Evolutionary conservation across 129 eudicot genomes (phyloP), one percentile per base, ranked within the genome.

Genomic region (Escallonia rubra): DNA sequence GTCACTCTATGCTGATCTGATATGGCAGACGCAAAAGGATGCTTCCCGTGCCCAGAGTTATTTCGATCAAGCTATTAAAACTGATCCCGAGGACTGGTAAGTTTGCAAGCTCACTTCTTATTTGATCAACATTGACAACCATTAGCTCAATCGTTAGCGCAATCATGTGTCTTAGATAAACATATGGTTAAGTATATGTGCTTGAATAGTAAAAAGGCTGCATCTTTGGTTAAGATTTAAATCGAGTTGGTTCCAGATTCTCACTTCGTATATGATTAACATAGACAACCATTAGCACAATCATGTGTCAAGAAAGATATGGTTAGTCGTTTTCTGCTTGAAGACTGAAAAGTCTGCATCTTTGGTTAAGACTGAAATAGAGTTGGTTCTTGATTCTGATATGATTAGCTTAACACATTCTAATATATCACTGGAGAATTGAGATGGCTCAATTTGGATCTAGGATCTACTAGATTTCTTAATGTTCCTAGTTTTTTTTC

Each of bases 31-130:
- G 0, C 88, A 85, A 39, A 85, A 67, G 58, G 97, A 91, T 71
- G 88, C 87, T 41, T 55, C 52, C 40, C 85, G 94, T 43, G 97
- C 96, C 3, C 78, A 91, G 59, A 56, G 72, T 59, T 91, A 91
- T 74, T 85, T 76, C 60, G 84, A 85, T 80, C 94, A 83, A 81
- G 97, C 97, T 43, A 83, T 88, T 44, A 74, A 88, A 73, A 66
- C 83, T 65, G 76, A 88, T 40, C 96, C 97, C 41, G 72, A 85
- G 72, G 94, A 91, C 73, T 81, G 96, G 97, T 85, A 72, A 66
- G 7, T 39, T 39, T 61, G 8, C 42, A 38, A 12, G 3, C 3
- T 54, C 56, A 16, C 12, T 68, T 68, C 49, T 57, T 59, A 16
- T 16, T 10, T 6, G 3, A 39, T 2, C n/a, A n/a, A 23, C 34